Base-by-base conservation (phyloP, 345 rosid species). In the Gossypium thurberi region DNA sequence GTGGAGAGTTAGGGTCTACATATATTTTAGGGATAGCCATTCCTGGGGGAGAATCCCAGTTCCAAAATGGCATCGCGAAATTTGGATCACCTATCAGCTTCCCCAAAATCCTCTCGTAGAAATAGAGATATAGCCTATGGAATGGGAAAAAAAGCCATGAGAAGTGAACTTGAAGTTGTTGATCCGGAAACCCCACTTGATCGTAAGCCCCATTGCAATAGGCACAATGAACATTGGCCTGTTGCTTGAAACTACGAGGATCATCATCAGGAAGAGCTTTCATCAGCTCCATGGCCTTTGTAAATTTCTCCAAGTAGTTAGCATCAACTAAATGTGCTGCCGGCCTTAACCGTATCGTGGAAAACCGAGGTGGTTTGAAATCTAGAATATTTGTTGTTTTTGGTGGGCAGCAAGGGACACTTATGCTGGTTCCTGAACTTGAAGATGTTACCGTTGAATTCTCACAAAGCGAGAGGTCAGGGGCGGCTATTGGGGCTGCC, bases 11-110 rank as follows among this genome's bases (percentile, higher is more conserved):
- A 21, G 61, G 61, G 28, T 56, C 61, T 10, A 10, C 61, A 20
- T 56, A 56, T 21, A 56, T 56, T 2, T 10, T 26, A 20, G 61
- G 61, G 33, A 56, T 56, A 56, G 14, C 13, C 26, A 20, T 8
- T 9, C 28, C 61, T 0, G 6, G 1, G 6, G 61, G 61, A 10
- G 33, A 20, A 56, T 56, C 61, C 61, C 61, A 56, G 61, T 56
- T 56, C 61, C 61, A 56, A 56, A 56, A 56, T 56, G 61, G 61
- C 61, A 56, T 56, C 1, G 61, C 61, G 15, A 56, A 56, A 56
- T 20, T 2, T 10, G 61, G 61, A 56, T 56, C 61, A 56, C 25
- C 61, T 10, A 56, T 56, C 26, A 56, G 5, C 26, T 56, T 56
- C 1, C 61, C 61, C 61, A 56, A 56, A 20, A 21, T 56, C 28